Evolutionary conservation across 352 stramenopile species (phyloP), one percentile per base, ranked within the genome.

Genomic region (Globisporangium spinosum): DNA sequence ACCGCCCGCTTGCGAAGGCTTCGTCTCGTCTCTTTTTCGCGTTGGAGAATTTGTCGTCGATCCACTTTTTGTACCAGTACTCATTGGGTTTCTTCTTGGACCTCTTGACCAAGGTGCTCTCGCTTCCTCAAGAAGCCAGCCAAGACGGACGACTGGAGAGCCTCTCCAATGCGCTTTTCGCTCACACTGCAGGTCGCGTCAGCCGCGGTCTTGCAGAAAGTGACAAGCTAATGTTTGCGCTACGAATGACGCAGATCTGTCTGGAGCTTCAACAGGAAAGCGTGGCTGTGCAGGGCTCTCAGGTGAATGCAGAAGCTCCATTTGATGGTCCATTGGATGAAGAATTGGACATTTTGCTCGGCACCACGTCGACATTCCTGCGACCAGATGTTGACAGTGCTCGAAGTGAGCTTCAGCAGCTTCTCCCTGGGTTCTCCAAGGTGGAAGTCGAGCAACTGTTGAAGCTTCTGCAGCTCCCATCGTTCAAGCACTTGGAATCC

Each of bases 11-110:
- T 38, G 96, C 97, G 1, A 78, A 87, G 60, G 82, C 89, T 25
- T 93, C 90, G 60, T 97, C 92, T 40, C 79, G 85, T 22, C 67
- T 98, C 2, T 98, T 96, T 73, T 98, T 98, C 71, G 82, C 93
- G 20, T 69, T 98, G 45, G 97, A 98, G 55, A 94, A 86, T 29
- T 85, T 99, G 53, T 91, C 89, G 40, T 91, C 97, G n/a, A 88
- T 99, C 25, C 96, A 98, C 78, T 99, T 98, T 70, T 77, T 99
- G 51, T 99, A 99, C 79, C 97, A 99, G 74, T 99, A 98, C 74
- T 99, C 94, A 67, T 81, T 99, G 0, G 84, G 89, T n/a, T 98
- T 98, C 62, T 99, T 99, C 76, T 89, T 99, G 54, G 86, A 86
- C n/a, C 86, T 99, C 34, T 77, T 99, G 25, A 88, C 94, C 9